phyloP scores from a whole-genome alignment of 768 basidiomycete genomes.

The Leccinum subgranulosum region DNA sequence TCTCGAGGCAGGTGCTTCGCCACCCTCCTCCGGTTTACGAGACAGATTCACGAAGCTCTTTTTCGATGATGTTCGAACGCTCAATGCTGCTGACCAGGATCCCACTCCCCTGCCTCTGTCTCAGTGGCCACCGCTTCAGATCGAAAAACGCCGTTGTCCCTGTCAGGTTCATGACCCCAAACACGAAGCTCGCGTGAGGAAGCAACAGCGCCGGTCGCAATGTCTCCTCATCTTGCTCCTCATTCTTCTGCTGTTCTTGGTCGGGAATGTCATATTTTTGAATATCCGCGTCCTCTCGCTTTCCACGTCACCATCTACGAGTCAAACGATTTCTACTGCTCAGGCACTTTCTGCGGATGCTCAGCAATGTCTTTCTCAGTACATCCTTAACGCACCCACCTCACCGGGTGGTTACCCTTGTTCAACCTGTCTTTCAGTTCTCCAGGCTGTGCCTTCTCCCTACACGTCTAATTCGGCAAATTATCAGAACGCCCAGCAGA shows the following conservation, averaged over 20 bases:
- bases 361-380: slow-evolving; percentile 46
- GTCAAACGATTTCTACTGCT: slow-evolving; percentile 24
- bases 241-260: slow-evolving; percentile 40
- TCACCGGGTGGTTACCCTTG: slow-evolving; percentile 46
- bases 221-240: slow-evolving; percentile 34
- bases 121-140: slow-evolving; percentile 39
- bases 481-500: slow-evolving; percentile 30
- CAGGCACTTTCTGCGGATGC: slow-evolving; percentile 36
- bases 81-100: slow-evolving; percentile 24
- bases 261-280: slow-evolving; percentile 39
- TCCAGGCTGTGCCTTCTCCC: slow-evolving; percentile 38
- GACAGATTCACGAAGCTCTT: slow-evolving; percentile 37
- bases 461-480: slow-evolving; percentile 29
- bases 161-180: slow-evolving; percentile 24
- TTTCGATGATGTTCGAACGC: slow-evolving; percentile 35
- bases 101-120: slow-evolving; percentile 19
- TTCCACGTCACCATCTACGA: slow-evolving; percentile 11
- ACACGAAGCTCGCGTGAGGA: slow-evolving; percentile 20
- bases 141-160: slow-evolving; percentile 33
- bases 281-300: slow-evolving; percentile 33
- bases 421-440: slow-evolving; percentile 39
- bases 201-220: slow-evolving; percentile 29
- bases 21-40: slow-evolving; percentile 22
- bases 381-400: slow-evolving; percentile 41
- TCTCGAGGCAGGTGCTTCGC: slow-evolving; percentile 22